These are phyloP conservation scores for Claviceps spartinae DNA, from an alignment of 2,329 filamentous ascomycete species.

Conservation along the genomic window DNA sequence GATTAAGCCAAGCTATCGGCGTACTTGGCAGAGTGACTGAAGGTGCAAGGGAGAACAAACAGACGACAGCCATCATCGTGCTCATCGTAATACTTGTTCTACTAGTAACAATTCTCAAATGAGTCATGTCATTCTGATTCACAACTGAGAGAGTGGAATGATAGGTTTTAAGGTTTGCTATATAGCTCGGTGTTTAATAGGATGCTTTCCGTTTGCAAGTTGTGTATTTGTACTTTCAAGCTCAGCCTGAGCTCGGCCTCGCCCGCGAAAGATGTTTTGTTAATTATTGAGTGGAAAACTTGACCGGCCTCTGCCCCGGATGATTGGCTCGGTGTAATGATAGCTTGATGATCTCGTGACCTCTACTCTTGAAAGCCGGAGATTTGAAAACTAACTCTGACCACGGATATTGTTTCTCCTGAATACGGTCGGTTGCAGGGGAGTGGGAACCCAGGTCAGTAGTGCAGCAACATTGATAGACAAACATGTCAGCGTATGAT, in stretches of 20 bases:
- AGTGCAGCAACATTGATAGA: not conserved
- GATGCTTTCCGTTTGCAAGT: not conserved
- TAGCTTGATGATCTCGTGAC: not conserved
- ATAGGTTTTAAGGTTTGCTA: not conserved
- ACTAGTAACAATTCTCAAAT: constrained; percentile 72
- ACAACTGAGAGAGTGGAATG: not conserved
- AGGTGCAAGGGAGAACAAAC: constrained; percentile 73
- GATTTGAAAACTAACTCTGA: not conserved
- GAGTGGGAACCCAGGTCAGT: not conserved
- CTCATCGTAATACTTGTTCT: constrained; percentile 73
- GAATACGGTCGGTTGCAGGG: not conserved
- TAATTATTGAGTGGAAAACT: not conserved
- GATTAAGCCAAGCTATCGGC: constrained; percentile 61
- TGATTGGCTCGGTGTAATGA: not conserved
- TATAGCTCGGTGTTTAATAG: not conserved
- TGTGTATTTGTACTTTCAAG: not conserved
- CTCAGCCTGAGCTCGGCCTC: not conserved
- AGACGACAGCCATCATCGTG: constrained; percentile 68
- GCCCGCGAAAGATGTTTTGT: not conserved
- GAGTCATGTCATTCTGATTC: constrained; percentile 9
- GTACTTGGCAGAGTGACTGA: constrained; percentile 58
- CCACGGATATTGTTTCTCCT: not conserved
- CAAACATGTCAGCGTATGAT: constrained; percentile 47
- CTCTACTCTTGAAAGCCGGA: not conserved
- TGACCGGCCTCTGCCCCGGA: no score